These are phyloP conservation scores for Globisporangium paddicum DNA, from an alignment of 352 stramenopile genomes.

Conservation along the genomic window DNA sequence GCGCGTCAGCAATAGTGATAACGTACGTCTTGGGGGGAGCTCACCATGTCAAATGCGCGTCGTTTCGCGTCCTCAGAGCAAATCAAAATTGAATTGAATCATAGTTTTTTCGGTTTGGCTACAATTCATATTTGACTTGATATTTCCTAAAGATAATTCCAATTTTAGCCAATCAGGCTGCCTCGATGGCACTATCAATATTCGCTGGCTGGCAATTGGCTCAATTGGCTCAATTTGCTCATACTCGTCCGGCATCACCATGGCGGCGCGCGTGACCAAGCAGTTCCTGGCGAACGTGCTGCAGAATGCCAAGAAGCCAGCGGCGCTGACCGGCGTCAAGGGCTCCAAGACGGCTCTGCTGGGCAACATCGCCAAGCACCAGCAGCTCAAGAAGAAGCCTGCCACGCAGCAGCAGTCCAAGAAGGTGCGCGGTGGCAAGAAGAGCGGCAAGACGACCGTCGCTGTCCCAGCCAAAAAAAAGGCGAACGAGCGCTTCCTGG, in stretches of 20 bases:
- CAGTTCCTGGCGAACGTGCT: conserved; percentile 65
- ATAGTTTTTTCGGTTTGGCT: no score
- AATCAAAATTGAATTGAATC: conserved; percentile 7
- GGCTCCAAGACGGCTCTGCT: conserved; percentile 1
- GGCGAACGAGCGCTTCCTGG: conserved; percentile 45
- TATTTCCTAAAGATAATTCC: no score
- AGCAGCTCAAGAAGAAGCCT: conserved; percentile 15
- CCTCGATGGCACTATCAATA: no score
- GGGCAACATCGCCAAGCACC: conserved; percentile 13
- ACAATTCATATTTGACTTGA: not conserved
- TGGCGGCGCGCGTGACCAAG: conserved; percentile 67
- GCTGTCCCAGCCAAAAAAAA: conserved; percentile 17
- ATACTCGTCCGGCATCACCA: conserved; percentile 13
- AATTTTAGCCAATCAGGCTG: no score
- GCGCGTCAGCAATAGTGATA: not conserved
- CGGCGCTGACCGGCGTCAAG: conserved; percentile 5
- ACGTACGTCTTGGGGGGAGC: no score
- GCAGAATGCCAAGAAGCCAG: conserved; percentile 7
- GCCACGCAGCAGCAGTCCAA: conserved; percentile 15
- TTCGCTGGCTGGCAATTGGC: conserved; percentile 2
- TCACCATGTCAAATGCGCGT: not conserved
- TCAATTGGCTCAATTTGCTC: not conserved
- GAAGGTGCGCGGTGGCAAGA: conserved; percentile 12
- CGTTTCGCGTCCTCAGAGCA: conserved; percentile 1
- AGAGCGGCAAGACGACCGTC: conserved; percentile 16